Evolutionary conservation across 2,329 filamentous ascomycete genomes (phyloP), one percentile per base, ranked within the genome.

Genomic region (Fusarium humuli): DNA sequence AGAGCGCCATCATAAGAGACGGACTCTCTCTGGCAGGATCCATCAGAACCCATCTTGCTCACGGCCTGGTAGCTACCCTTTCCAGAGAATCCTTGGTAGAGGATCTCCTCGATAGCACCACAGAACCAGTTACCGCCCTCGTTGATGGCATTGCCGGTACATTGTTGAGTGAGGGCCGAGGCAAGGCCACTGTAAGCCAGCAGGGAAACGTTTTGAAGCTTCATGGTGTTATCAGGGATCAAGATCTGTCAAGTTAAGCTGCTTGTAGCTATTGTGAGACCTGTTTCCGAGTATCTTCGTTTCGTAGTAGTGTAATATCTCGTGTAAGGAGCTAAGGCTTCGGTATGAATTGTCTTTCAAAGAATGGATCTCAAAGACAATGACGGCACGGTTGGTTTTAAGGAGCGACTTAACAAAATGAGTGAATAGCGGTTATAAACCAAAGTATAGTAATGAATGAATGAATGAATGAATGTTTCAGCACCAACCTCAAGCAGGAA

Each of bases 81-180:
- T 50, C 83, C 82, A 30, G 86, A 87, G 72, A 93, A 85, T 58
- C 88, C 87, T 62, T 80, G 80, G 79, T 93, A 94, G n/a, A 87
- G 85, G 78, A 94, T 90, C 50, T 89, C 86, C 61, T 86, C 80
- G 61, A 94, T 90, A 41, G 84, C 76, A 60, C 88, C 83, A 79
- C 90, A 92, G 81, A 90, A 93, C 81, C 81, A 90, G 79, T 92
- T 93, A 65, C 88, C 87, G 27, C 76, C 76, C 65, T 83, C 81
- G 9, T 82, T 61, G 50, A 75, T 67, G 29, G 77, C 72, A 8
- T 34, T 75, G 34, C 79, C 80, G 7, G 75, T 75, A 71, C 81
- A 83, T 67, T 81, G 77, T 57, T 79, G 77, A 7, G 73, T 76
- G 14, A 76, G 62, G 46, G 78, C 79, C 27, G 76, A 71, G 23